Conservation (phyloP, 345 rosid genomes). For the Linum tenue region DNA sequence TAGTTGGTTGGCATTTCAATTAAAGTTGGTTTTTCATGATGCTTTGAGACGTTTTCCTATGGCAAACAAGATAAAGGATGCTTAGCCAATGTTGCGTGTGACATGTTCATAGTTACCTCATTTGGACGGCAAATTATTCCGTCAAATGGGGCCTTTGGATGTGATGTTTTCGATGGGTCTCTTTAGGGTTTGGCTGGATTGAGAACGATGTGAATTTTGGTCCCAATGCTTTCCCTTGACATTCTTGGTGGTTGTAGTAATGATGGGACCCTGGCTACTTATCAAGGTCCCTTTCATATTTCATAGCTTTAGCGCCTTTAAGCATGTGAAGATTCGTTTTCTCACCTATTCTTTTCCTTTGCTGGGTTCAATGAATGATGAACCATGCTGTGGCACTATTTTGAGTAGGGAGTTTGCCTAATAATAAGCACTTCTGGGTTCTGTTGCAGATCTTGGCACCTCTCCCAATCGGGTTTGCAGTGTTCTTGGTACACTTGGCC, state of each 20-base stretch:
- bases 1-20: too few relatives aligned
- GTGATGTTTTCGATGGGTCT: neutral
- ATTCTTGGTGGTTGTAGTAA: too few relatives aligned
- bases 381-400: neutral
- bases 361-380: neutral
- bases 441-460: constrained; percentile 24
- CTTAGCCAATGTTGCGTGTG: neutral
- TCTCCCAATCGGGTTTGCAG: constrained; percentile 42
- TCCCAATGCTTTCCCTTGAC: neutral
- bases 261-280: neutral
- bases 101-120: neutral
- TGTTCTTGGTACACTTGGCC: constrained; percentile 40
- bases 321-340: neutral
- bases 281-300: neutral
- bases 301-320: neutral
- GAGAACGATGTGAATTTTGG: neutral
- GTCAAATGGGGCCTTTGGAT: neutral
- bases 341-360: neutral
- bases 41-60: too few relatives aligned
- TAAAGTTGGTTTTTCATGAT: too few relatives aligned
- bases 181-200: neutral
- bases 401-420: too few relatives aligned
- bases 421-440: too few relatives aligned
- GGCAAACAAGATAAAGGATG: too few relatives aligned
- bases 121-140: too few relatives aligned